Evolutionary conservation across 768 basidiomycete genomes (phyloP), one percentile per base, ranked within the genome.

Genomic region (Hydnomerulius pinastri): DNA sequence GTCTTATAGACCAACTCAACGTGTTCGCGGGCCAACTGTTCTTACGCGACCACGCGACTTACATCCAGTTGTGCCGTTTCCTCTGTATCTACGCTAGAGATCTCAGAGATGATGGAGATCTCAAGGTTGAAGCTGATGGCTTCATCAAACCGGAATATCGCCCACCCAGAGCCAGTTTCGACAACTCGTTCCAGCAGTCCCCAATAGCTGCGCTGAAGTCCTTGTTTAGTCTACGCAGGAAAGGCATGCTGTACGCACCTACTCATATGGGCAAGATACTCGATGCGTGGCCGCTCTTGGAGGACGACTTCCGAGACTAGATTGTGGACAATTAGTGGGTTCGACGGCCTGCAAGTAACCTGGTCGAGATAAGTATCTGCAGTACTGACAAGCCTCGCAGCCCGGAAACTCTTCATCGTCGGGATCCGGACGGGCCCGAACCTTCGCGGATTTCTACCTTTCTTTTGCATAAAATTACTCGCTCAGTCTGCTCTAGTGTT

Each of bases 1-100:
- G 49, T 8, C 41, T 61, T 8, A 65, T 64, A 23, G 46, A 43
- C 21, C 74, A 77, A 39, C 60, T 79, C 29, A 76, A 73, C 32
- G 51, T 78, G 25, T 77, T 72, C 55, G 73, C 76, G 12, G 77
- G 76, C 3, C 75, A 79, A 46, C 63, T 79, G 3, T 79, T 73
- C 47, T 46, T 77, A 30, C 59, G 58, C 9, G 57, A 71, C 20
- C 57, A 67, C 21, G 50, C 48, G 10, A 56, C 68, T 2, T 79
- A 77, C 44, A 51, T 51, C 24, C 55, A 49, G 1, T 29, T 74
- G 12, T 77, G 77, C 49, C 51, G 59, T 21, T 61, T 72, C 46
- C 58, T 79, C 27, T 70, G 76, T 3, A 20, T 77, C 10, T 54
- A 64, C 6, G 68, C 77, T 5, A 69, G 59, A 11, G 73, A 79